Evolutionary conservation across 2,329 filamentous ascomycete species (phyloP), one percentile per base, ranked within the genome.

Genomic region (Colletotrichum shisoi): DNA sequence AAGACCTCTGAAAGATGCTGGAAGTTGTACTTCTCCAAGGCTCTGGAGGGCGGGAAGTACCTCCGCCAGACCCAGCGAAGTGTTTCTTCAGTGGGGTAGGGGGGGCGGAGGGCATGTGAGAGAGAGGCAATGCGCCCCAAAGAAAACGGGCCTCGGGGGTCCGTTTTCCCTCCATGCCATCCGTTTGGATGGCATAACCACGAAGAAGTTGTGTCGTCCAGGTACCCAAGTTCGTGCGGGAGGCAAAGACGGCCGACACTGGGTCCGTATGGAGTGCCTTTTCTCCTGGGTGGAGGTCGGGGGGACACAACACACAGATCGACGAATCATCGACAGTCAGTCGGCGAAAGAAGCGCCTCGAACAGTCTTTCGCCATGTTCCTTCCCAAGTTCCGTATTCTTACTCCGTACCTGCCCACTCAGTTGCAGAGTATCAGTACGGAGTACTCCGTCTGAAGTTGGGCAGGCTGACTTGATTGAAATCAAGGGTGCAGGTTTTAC

Each of bases 301-400:
- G 6, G 27, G 27, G 6, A 31, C 6, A 8, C 27, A 8, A 8
- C 37, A 8, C 37, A 44, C 48, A 44, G 49, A 63, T 67, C 64
- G 54, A 54, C 61, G 64, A 67, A 59, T 63, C 53, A 64, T 67
- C 64, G 61, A 53, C 15, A 27, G 31, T 44, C 11, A 27, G 31
- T 44, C n/a, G 15, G 31, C 17, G 19, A 24, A 44, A 27, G 53
- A 12, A 40, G 13, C n/a, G n/a, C n/a, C 52, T 24, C 34, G 34
- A 54, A 52, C 48, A 11, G n/a, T 6, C 17, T 34, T n/a, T 34
- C 27, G 39, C 48, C 13, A n/a, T 31, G 24, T 51, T 5, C 15
- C 27, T 48, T 4, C 45, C 45, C 8, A 31, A 45, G n/a, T 7
- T 31, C 27, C 27, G 27, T 31, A 31, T 31, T 7, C 27, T 31